Evolutionary conservation across 768 basidiomycete genomes (phyloP).

Genomic region (Rickenella mellea): DNA sequence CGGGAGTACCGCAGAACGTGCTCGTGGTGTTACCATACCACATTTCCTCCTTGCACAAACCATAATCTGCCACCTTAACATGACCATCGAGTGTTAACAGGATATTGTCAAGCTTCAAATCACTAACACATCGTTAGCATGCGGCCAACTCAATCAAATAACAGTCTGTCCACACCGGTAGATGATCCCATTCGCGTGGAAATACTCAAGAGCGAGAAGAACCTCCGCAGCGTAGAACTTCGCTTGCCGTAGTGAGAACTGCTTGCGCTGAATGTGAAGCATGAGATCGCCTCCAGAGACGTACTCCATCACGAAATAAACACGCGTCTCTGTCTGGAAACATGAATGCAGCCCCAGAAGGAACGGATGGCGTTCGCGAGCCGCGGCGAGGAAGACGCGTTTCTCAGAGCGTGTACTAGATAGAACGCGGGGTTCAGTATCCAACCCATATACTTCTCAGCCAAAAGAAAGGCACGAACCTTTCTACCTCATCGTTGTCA

Average conservation of each 20-base stretch:
- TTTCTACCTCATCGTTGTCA: slow-evolving; percentile 99
- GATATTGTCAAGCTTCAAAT: slow-evolving; percentile 97
- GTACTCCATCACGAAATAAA: slow-evolving; percentile 99
- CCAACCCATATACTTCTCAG: background rate
- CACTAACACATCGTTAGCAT: slow-evolving; percentile 37
- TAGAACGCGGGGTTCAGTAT: background rate
- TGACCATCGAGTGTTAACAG: slow-evolving; percentile 94
- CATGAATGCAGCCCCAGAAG: slow-evolving; percentile 93
- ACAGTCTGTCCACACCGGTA: slow-evolving; percentile 60
- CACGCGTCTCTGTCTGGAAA: slow-evolving; percentile 98
- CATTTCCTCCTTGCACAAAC: slow-evolving; percentile 99
- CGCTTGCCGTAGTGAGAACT: slow-evolving; percentile 96
- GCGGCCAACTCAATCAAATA: background rate
- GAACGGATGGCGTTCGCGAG: slow-evolving; percentile 95
- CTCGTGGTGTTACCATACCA: slow-evolving; percentile 93
- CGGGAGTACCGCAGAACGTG: slow-evolving; percentile 98
- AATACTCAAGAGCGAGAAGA: slow-evolving; percentile 90
- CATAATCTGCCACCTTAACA: slow-evolving; percentile 98
- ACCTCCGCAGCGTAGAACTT: slow-evolving; percentile 99
- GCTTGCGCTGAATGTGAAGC: slow-evolving; percentile 98
- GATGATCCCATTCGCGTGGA: slow-evolving; percentile 98
- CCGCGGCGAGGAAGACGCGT: slow-evolving; percentile 95
- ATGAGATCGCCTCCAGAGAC: slow-evolving; percentile 98
- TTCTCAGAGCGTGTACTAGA: slow-evolving; percentile 95
- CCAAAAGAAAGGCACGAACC: slow-evolving; percentile 39